Evolutionary conservation across 352 stramenopile species (phyloP).

Genomic region (Phytophthora tentaculata): DNA sequence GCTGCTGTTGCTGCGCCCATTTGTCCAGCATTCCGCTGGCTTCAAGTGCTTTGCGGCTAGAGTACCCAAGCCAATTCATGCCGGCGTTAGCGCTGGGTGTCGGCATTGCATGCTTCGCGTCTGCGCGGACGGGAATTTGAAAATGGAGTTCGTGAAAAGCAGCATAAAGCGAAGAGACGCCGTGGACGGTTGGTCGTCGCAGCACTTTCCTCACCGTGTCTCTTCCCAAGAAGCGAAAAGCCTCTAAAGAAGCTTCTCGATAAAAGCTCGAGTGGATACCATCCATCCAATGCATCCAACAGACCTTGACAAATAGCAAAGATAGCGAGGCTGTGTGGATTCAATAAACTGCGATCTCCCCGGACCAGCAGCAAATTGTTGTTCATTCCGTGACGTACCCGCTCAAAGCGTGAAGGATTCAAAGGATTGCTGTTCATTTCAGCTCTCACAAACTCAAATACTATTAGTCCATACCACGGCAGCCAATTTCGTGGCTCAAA

Average conservation of each 20-base stretch:
- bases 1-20: constrained; percentile 27
- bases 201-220: not conserved
- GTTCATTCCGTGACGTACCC: too few species aligned
- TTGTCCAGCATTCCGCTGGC: constrained; percentile 34
- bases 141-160: constrained; percentile 1
- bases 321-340: too few species aligned
- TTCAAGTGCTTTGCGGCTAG: constrained; percentile 30
- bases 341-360: too few species aligned
- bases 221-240: not conserved
- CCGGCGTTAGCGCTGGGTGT: constrained; percentile 7
- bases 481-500: too few species aligned
- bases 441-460: too few species aligned
- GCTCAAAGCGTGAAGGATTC: too few species aligned
- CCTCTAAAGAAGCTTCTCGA: not conserved
- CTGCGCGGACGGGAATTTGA: constrained; percentile 6
- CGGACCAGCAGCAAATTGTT: too few species aligned
- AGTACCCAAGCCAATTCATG: constrained; percentile 24
- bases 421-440: too few species aligned
- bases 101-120: constrained; percentile 21
- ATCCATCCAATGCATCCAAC: too few species aligned
- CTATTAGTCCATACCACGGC: too few species aligned
- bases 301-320: too few species aligned
- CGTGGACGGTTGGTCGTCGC: not conserved
- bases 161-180: constrained; percentile 7
- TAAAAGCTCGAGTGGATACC: too few species aligned